Conservation (phyloP, 306 rosid species). For the Rosa lucieae region DNA sequence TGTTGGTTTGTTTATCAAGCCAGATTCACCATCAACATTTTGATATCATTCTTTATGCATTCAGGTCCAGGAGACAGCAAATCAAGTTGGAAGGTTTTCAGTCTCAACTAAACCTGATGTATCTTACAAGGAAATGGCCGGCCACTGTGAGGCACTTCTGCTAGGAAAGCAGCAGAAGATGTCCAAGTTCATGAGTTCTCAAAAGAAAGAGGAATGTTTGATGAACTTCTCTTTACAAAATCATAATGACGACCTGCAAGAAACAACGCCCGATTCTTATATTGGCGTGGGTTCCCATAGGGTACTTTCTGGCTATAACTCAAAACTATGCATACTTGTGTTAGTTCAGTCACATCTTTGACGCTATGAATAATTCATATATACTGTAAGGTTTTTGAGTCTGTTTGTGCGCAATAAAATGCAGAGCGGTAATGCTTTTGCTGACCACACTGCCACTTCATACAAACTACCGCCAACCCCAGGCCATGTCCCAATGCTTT, state of each 20-base stretch:
- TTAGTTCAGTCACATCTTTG: neutral
- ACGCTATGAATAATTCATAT: neutral
- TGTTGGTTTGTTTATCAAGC: neutral
- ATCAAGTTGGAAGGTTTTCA: constrained; percentile 62
- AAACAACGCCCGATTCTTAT: constrained; percentile 16
- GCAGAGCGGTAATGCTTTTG: constrained; percentile 50
- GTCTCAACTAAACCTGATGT: constrained; percentile 45
- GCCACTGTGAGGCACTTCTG: constrained; percentile 73
- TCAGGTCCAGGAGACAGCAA: constrained; percentile 72
- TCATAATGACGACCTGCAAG: constrained; percentile 39
- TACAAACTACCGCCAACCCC: constrained; percentile 24
- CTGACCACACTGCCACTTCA: constrained; percentile 35
- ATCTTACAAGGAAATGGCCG: constrained; percentile 80
- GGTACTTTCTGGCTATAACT: constrained; percentile 44
- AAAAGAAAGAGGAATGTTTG: constrained; percentile 42
- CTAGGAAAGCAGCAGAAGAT: constrained; percentile 72
- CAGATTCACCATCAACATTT: constrained; percentile 15
- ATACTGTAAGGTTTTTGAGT: neutral
- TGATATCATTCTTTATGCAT: constrained; percentile 21
- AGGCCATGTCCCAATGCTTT: constrained; percentile 30
- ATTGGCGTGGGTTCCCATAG: constrained; percentile 17
- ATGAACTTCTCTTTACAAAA: constrained; percentile 27
- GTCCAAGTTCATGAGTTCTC: constrained; percentile 64
- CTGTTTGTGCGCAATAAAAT: constrained; percentile 23
- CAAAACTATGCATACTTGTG: constrained; percentile 12